A percentile compares a stretch with the other conserved stretches of the same genome.
phyloP scores from a whole-genome alignment of 2,329 filamentous ascomycete species.

The Parastagonospora nodorum region DNA sequence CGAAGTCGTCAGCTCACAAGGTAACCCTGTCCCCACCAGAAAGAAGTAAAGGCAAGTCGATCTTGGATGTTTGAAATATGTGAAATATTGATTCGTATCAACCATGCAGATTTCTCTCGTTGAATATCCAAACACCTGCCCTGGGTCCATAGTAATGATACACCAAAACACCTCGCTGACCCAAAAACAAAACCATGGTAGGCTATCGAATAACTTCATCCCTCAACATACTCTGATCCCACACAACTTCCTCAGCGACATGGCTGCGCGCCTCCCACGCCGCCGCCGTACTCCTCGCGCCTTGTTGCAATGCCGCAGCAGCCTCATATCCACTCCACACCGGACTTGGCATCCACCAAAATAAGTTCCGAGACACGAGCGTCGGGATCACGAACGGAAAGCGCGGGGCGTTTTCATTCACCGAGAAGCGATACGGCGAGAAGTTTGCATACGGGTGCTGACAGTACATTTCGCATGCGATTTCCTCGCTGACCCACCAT shows the following conservation, averaged over 20 bases:
- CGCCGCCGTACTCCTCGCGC: constrained; percentile 4
- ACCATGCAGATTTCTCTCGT: no score
- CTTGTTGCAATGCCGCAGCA: background rate
- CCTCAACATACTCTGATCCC: constrained; percentile 32
- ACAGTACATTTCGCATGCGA: constrained; percentile 58
- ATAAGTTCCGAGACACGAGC: constrained; percentile 53
- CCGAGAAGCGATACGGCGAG: constrained; percentile 55
- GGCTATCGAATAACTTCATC: constrained; percentile 23
- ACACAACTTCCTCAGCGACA: constrained; percentile 18
- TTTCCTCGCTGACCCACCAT: constrained; percentile 57
- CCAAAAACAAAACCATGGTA: constrained; percentile 8
- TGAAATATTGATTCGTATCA: no score
- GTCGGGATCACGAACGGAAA: constrained; percentile 63
- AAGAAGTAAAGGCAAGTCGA: no score
- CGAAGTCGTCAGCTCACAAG: no score
- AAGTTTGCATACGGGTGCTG: constrained; percentile 54
- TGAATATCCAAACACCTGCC: background rate
- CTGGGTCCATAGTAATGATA: background rate
- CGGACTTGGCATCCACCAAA: constrained; percentile 45
- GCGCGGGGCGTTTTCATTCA: constrained; percentile 57
- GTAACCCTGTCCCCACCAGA: no score
- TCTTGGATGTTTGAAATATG: no score
- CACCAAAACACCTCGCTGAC: constrained; percentile 17
- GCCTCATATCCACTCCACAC: constrained; percentile 10
- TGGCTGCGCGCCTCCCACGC: constrained; percentile 9